phyloP scores from a whole-genome alignment of 2,329 filamentous ascomycete genomes.

The Rugonectria rugulosa region DNA sequence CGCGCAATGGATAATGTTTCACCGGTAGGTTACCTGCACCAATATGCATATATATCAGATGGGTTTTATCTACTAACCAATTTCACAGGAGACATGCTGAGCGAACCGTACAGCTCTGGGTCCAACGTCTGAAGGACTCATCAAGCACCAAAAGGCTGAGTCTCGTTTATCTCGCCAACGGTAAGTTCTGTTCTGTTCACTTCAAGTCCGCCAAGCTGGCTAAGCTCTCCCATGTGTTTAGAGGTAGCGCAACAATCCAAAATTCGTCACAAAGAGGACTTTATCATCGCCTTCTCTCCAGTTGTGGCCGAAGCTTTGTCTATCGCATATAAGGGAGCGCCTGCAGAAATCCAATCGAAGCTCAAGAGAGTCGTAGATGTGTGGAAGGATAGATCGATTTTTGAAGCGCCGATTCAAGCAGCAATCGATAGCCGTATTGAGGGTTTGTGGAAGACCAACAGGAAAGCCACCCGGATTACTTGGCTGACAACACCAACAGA shows the following conservation, averaged over 20 bases:
- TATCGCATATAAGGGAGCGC: conserved; percentile 88
- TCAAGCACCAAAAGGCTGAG: conserved; percentile 86
- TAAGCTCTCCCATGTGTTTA: conserved; percentile 44
- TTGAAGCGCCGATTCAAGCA: conserved; percentile 80
- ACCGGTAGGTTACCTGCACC: conserved; percentile 68
- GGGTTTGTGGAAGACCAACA: conserved; percentile 57
- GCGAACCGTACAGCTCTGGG: conserved; percentile 89
- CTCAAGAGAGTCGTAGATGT: conserved; percentile 91
- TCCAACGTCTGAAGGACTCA: conserved; percentile 87
- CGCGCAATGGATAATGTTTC: conserved; percentile 99
- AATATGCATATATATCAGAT: neutral
- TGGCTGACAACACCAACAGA: conserved; percentile 52
- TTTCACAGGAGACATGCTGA: conserved; percentile 82
- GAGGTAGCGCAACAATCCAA: conserved; percentile 98
- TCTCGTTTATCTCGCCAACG: conserved; percentile 93
- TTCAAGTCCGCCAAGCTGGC: neutral
- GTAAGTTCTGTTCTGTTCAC: conserved; percentile 55
- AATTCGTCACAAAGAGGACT: conserved; percentile 90
- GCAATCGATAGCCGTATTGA: conserved; percentile 82
- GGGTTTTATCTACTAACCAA: conserved; percentile 10
- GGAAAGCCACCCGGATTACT: neutral
- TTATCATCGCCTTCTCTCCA: conserved; percentile 89
- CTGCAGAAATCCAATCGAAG: conserved; percentile 86
- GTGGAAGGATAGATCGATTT: conserved; percentile 87
- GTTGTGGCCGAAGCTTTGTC: conserved; percentile 91